Evolutionary conservation across 2,329 filamentous ascomycete species (phyloP).

Genomic region (Pseudohalonectria lignicola): DNA sequence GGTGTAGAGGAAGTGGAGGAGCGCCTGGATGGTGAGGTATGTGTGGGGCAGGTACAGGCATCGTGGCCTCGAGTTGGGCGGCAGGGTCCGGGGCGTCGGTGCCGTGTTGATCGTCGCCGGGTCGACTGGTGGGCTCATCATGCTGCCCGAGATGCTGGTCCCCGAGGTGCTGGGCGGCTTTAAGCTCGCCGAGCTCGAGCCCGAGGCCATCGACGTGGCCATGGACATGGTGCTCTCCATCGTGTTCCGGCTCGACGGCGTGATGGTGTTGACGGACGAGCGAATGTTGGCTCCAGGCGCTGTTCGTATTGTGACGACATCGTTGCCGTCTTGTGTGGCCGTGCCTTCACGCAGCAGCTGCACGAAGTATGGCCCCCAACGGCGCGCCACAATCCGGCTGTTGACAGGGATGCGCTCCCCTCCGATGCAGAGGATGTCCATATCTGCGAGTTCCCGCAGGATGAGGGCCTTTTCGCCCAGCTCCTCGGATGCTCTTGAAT

Average conservation of each 20-base stretch:
- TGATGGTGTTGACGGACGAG: slow-evolving; percentile 80
- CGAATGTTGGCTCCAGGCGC: slow-evolving; percentile 50
- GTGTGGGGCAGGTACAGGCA: slow-evolving; percentile 92
- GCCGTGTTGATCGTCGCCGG: slow-evolving; percentile 40
- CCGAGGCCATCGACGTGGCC: slow-evolving; percentile 18
- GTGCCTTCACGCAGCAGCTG: slow-evolving; percentile 78
- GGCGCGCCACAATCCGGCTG: slow-evolving; percentile 72
- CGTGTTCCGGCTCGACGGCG: slow-evolving; percentile 41
- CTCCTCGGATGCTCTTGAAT: slow-evolving; percentile 71
- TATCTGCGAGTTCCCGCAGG: slow-evolving; percentile 81
- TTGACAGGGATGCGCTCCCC: slow-evolving; percentile 91
- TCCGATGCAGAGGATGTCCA: slow-evolving; percentile 89
- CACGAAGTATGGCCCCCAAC: slow-evolving; percentile 96
- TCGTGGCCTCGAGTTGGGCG: slow-evolving; percentile 60
- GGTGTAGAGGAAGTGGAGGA: slow-evolving; percentile 90
- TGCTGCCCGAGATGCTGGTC: slow-evolving; percentile 28
- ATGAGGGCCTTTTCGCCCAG: slow-evolving; percentile 71
- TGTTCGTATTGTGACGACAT: slow-evolving; percentile 65
- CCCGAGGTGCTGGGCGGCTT: slow-evolving; percentile 32
- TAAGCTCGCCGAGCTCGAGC: slow-evolving; percentile 19
- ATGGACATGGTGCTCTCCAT: slow-evolving; percentile 36
- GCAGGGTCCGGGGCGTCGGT: slow-evolving; percentile 44
- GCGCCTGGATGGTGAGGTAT: slow-evolving; percentile 74
- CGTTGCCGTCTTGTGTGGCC: slow-evolving; percentile 58
- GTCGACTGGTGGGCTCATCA: slow-evolving; percentile 25